Evolutionary conservation across 116 monocot genomes (phyloP).

Genomic region (Phalaenopsis hybrid): DNA sequence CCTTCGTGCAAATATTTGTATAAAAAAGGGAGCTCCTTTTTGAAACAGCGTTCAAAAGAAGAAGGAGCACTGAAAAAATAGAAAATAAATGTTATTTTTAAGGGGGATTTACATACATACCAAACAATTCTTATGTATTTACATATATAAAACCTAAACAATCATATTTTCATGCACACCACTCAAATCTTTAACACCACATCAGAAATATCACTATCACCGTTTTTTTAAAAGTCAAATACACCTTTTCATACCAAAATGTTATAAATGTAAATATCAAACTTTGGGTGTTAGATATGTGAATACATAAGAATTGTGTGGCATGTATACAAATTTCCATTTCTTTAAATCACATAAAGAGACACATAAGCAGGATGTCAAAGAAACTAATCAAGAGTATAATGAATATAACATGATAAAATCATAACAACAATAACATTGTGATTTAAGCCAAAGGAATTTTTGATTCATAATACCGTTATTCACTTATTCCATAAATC

Average conservation of each 20-base stretch:
- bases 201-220: too few species aligned
- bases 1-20: conserved; percentile 71
- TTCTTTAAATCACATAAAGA: background rate
- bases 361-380: background rate
- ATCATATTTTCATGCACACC: too few species aligned
- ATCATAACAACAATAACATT: background rate
- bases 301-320: too few species aligned
- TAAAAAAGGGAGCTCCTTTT: conserved; percentile 47
- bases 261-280: too few species aligned
- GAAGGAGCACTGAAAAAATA: conserved; percentile 63
- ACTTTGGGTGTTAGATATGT: too few species aligned
- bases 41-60: conserved; percentile 78
- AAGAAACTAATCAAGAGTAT: background rate
- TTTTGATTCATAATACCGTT: background rate
- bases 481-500: background rate
- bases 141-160: too few species aligned
- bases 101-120: too few species aligned
- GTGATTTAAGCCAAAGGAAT: background rate
- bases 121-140: too few species aligned
- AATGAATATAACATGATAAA: background rate
- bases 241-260: too few species aligned
- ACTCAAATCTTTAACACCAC: too few species aligned
- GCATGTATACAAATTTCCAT: too few species aligned
- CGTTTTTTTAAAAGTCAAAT: too few species aligned
- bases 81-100: background rate